Base-by-base conservation (phyloP, 2,329 filamentous ascomycete genomes). In the Fusarium mundagurra region DNA sequence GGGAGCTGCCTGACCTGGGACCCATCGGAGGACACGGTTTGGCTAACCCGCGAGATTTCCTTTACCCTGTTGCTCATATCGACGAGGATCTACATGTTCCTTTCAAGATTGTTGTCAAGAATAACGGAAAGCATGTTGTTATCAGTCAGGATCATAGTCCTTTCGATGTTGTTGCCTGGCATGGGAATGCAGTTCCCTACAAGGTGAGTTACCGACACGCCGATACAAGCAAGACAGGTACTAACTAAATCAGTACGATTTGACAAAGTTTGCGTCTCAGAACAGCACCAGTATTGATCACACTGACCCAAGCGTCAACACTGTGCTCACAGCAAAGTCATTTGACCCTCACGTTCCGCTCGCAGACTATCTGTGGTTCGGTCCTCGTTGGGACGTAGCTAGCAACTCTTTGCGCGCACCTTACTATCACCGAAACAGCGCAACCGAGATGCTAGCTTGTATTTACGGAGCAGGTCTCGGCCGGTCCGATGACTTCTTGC, bases 81-180 rank as follows among this genome's bases (percentile, higher is more conserved):
- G 69, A 72, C 1, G 51, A 61, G 5, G 50, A 71, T 2, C 13
- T 72, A 1, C 67, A 67, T 8, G 41, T 24, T 0, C 44, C 20
- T 34, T 72, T 33, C 20, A 41, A 44, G 0, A 59, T 72, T 12
- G 41, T 72, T 0, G 57, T 43, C 5, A 72, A 72, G 13, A 60
- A 67, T 13, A 72, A 62, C 14, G 69, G 69, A 6, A 72, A 67
- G 20, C 62, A 71, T 14, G 57, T 71, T 20, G 57, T 8, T 8
- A 67, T 72, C 14, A 39, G 45, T 16, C 67, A 72, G 24, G 69
- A 72, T 3, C 69, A 72, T 13, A 71, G 57, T 12, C 69, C 69
- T 0, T 72, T 71, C 11, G 67, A 72, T 16, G 67, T 72, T 1
- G 69, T 72, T 38, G 69, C 69, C 0, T 72, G 67, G 69, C 69